Conservation (phyloP, 495 filamentous ascomycete species). For the Arthonia radiata region DNA sequence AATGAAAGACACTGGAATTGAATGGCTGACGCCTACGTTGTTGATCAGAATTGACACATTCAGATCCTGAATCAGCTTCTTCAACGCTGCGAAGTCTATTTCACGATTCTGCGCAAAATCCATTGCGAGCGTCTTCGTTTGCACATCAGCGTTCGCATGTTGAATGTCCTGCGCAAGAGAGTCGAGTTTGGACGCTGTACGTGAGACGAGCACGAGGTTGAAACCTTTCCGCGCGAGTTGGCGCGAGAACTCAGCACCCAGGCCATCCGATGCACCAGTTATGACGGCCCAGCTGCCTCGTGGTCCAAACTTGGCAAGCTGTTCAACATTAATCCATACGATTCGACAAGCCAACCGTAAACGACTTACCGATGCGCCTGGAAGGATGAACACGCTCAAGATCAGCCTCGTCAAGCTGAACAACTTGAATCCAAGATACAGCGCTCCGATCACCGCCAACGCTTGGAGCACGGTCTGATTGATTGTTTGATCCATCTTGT, state of each 20-base stretch:
- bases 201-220: conserved; percentile 82
- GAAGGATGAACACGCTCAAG: conserved; percentile 53
- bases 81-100: conserved; percentile 49
- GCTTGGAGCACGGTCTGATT: conserved; percentile 6
- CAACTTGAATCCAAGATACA: conserved; percentile 30
- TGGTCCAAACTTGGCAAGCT: conserved; percentile 79
- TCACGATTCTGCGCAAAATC: conserved; percentile 65
- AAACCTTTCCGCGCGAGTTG: conserved; percentile 80
- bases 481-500: too few relatives aligned
- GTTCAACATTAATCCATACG: conserved; percentile 2
- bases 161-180: conserved; percentile 51
- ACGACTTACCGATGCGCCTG: conserved; percentile 29
- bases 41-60: conserved; percentile 82
- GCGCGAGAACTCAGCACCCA: conserved; percentile 86
- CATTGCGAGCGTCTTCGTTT: conserved; percentile 62
- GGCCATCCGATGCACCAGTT: conserved; percentile 86
- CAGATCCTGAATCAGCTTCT: conserved; percentile 36
- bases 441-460: conserved; percentile 23
- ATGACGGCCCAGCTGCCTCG: conserved; percentile 87
- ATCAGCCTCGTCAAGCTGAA: conserved; percentile 39
- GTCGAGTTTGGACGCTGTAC: conserved; percentile 72
- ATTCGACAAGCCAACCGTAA: conserved; percentile 1
- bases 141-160: conserved; percentile 25
- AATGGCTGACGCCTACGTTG: conserved; percentile 88
- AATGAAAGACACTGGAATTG: conserved; percentile 72